Percentiles rank a stretch among this genome's conserved stretches.
Conservation (phyloP, 2,329 filamentous ascomycete species). For the Claviceps lovelessii region DNA sequence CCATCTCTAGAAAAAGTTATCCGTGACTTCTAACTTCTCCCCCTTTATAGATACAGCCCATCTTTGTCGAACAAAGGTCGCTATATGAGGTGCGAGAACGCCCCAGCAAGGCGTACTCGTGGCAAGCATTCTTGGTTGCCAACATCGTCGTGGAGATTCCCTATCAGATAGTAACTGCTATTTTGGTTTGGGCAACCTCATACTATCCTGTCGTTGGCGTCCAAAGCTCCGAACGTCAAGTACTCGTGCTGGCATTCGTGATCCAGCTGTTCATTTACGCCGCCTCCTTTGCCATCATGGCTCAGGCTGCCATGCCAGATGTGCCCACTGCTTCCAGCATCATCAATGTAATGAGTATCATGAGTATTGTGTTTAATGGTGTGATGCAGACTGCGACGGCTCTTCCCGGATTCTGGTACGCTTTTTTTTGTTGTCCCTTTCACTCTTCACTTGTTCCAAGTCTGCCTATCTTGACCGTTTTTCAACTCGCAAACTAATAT, state of each 20-base stretch:
- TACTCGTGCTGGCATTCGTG: constrained; percentile 49
- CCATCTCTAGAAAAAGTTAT: neutral
- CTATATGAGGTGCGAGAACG: constrained; percentile 68
- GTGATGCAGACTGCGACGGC: constrained; percentile 44
- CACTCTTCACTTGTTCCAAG: neutral
- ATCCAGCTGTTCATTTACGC: constrained; percentile 57
- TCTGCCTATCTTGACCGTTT: no score
- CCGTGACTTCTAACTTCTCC: neutral
- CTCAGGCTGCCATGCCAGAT: constrained; percentile 53
- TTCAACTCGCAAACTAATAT: neutral
- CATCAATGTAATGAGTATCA: constrained; percentile 43
- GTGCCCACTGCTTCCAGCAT: constrained; percentile 53
- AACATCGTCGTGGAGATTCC: constrained; percentile 61
- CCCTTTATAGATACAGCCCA: constrained; percentile 38
- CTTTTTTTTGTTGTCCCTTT: neutral
- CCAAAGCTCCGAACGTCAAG: constrained; percentile 40
- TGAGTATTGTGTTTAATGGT: constrained; percentile 48
- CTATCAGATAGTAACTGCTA: constrained; percentile 50
- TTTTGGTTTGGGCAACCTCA: constrained; percentile 50
- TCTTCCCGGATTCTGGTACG: constrained; percentile 50
- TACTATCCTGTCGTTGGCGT: constrained; percentile 50
- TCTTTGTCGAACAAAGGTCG: constrained; percentile 58
- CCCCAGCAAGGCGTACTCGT: constrained; percentile 60
- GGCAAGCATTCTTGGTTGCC: constrained; percentile 57
- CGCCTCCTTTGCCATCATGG: constrained; percentile 55